Evolutionary conservation across 345 rosid genomes (phyloP), one percentile per base, ranked within the genome.

Genomic region (Gossypium thurberi): DNA sequence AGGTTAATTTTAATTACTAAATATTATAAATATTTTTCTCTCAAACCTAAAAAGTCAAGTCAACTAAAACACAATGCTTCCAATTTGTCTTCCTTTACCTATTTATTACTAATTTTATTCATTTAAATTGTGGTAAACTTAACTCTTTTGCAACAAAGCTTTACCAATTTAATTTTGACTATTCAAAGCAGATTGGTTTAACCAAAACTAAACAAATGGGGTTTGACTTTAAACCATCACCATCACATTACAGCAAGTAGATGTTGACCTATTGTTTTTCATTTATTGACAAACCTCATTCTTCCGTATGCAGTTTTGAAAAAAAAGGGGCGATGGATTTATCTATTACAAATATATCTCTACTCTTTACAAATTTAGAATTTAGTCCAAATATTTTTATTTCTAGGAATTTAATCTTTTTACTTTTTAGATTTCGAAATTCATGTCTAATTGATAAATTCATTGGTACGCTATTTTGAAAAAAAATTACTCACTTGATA

Each of bases 341-440:
- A 33, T 33, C 40, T 33, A 4, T 33, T 33, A 33, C 6, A 33
- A 33, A 33, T 33, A 33, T 4, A 33, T 33, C 37, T 33, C 5
- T 4, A 33, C 6, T 33, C 40, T 33, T 33, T 33, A 33, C 6
- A 33, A 33, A 33, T 4, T 33, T 28, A 0, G 0, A 3, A 3
- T 28, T 28, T 28, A 28, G 6, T 28, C 5, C 37, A 0, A 4
- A 4, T 28, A 28, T 0, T 28, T 33, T 33, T 33, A 33, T 4
- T 33, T 33, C 0, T 0, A 4, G 1, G 6, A 0, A 4, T 0
- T 33, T 33, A 33, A 0, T 33, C 0, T 4, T 33, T 33, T 5
- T 4, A 33, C 1, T 33, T 33, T 33, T 33, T 33, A 33, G 0
- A 5, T 5, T 33, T 33, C 0, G 1, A 33, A 33, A 33, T 33